Base-by-base conservation (phyloP, 495 filamentous ascomycete genomes). In the Podospora sp. region DNA sequence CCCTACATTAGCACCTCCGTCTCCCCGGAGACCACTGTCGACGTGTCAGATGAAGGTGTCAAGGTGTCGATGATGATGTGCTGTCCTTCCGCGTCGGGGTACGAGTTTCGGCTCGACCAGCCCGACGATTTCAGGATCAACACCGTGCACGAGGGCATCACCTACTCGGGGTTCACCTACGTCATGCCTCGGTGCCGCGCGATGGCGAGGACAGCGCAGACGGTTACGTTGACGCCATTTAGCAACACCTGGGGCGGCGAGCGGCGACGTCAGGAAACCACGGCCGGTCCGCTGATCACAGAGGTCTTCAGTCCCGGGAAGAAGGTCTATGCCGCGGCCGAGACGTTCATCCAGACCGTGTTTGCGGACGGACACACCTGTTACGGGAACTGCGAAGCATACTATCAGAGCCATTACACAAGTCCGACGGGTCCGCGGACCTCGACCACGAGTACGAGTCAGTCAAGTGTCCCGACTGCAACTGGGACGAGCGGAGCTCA, bases 181-280 rank as follows among this genome's bases (percentile, higher is more conserved):
- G 22, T 57, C 22, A 57, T 57, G 22, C 53, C 53, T 14, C 22
- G 22, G 22, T 57, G 53, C 11, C 22, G 11, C 21, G 53, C 53
- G 11, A 57, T 21, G 53, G 26, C 22, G 16, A 27, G 7, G 22
- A 25, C 53, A 21, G 53, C 22, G 22, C 53, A 57, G 53, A 57
- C 53, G 53, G 53, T 57, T 14, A 57, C 53, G 53, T 27, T 57
- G 6, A 57, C 53, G 53, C 53, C 53, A 3, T 57, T 26, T 12
- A 57, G 53, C 53, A 18, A 57, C 21, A 26, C 20, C 0, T 26
- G 14, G 4, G 53, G 53, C 21, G 22, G 53, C 20, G 53, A 57
- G 53, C 22, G 21, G 20, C 53, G 53, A 6, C 40, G 40, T 6
- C 53, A 57, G 21, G 53, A 57, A 18, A 1, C 18, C 3, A 57